Conservation (phyloP, 345 rosid species). For the Aurinia saxatilis region DNA sequence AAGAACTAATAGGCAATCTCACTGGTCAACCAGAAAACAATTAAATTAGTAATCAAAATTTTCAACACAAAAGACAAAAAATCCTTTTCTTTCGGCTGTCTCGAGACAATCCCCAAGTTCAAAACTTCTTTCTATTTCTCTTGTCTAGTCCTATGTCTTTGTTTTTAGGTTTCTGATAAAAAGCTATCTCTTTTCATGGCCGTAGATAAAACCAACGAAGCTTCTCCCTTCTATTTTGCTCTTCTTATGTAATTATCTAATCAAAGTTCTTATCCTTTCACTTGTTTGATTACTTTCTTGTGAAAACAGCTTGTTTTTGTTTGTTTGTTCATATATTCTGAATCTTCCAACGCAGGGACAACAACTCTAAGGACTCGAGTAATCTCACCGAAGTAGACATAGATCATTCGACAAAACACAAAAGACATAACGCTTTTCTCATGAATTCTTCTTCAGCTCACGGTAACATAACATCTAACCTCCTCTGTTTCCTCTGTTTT, state of each 20-base stretch:
- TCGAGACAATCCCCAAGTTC: slow-evolving; percentile 19
- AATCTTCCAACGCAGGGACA: slow-evolving; percentile 32
- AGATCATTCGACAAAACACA: slow-evolving; percentile 21
- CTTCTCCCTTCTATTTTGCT: slow-evolving; percentile 5
- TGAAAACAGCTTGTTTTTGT: not conserved
- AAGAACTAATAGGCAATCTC: not conserved
- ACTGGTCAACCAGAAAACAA: slow-evolving; percentile 11
- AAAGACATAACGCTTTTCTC: slow-evolving; percentile 24
- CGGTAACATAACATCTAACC: slow-evolving; percentile 38
- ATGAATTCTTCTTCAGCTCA: slow-evolving; percentile 48
- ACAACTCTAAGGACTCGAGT: slow-evolving; percentile 26
- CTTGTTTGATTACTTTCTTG: not conserved
- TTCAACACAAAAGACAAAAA: slow-evolving; percentile 18
- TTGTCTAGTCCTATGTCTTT: not conserved
- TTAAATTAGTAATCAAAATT: slow-evolving; percentile 15
- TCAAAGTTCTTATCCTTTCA: not conserved
- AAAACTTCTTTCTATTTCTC: not conserved
- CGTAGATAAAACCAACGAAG: not conserved
- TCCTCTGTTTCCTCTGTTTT: not conserved
- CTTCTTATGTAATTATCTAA: slow-evolving; percentile 4
- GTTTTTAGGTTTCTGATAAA: not conserved
- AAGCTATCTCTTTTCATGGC: not conserved
- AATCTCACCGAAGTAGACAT: slow-evolving; percentile 18
- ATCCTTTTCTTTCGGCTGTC: slow-evolving; percentile 24
- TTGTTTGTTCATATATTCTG: not conserved